phyloP scores from a whole-genome alignment of 1,284 basidiomycete species.

The Leccinum pseudoinsigne region DNA sequence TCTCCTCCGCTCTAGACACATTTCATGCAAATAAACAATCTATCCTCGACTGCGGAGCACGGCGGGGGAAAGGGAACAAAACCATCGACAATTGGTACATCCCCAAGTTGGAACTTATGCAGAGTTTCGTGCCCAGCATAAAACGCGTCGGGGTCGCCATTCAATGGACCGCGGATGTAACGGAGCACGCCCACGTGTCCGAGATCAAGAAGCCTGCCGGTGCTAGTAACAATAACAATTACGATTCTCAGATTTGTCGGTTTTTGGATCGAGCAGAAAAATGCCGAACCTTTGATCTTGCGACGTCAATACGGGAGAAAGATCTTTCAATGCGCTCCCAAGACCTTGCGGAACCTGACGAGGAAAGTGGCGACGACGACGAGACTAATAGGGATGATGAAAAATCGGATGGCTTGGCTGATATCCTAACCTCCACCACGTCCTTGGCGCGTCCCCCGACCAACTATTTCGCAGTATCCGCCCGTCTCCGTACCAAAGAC shows the following conservation, averaged over 20 bases:
- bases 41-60: background rate
- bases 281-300: background rate
- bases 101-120: background rate
- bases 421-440: too few relatives aligned
- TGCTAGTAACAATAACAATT: background rate
- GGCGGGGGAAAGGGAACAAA: background rate
- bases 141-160: background rate
- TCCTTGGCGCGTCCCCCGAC: too few relatives aligned
- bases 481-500: too few relatives aligned
- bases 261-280: background rate
- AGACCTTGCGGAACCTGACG: too few relatives aligned
- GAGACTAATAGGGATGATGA: too few relatives aligned
- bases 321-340: background rate
- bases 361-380: too few relatives aligned
- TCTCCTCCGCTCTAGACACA: background rate
- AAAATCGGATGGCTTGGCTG: too few relatives aligned
- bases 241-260: background rate
- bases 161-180: background rate
- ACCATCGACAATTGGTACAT: background rate
- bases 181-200: background rate
- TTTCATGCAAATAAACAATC: background rate
- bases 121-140: background rate
- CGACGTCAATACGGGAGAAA: background rate
- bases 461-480: too few relatives aligned
- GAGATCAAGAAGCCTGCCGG: background rate